Evolutionary conservation across 2,329 filamentous ascomycete genomes (phyloP), one percentile per base, ranked within the genome.

Genomic region (Fusarium fujikuroi): DNA sequence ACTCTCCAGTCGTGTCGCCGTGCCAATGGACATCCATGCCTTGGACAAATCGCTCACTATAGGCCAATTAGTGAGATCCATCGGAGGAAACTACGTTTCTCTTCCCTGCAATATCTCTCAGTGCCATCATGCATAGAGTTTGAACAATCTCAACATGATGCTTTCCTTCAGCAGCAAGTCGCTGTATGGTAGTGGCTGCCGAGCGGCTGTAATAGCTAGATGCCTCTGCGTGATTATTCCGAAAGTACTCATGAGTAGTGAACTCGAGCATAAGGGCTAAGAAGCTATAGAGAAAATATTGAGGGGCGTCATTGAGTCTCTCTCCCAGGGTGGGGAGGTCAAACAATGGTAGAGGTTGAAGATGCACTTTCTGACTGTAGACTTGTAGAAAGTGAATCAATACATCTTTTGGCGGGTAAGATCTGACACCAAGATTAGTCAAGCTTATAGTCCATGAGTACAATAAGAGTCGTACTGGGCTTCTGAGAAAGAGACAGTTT

Each of bases 1-100:
- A 36, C 44, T 66, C n/a, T 66, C 53, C 3, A 67, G 9, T 3
- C 64, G 11, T 1, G 44, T 23, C 15, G 64, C 64, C 8, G 34
- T 40, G 5, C 64, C 64, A 7, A 66, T 19, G 3, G 62, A 52
- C 64, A 67, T 67, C 64, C 64, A 67, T 40, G 64, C 64, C 3
- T 44, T 54, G 9, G 64, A 28, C 5, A 67, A 14, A 2, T 67
- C 44, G 21, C 34, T 49, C 4, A 19, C 64, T 67, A 10, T 3
- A 16, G 1, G 2, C 3, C 5, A 4, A 21, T 66, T 4, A 66
- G 63, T 6, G 18, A 11, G 2, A 12, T 10, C 5, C 7, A 5
- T 19, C 10, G 3, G 10, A 21, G 7, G 2, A 3, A 3, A 3
- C 8, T 10, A 3, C 9, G 34, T 34, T 14, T 4, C 21, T 18